Evolutionary conservation across 2,329 filamentous ascomycete genomes (phyloP).

Genomic region (Magnaporthales sp.): DNA sequence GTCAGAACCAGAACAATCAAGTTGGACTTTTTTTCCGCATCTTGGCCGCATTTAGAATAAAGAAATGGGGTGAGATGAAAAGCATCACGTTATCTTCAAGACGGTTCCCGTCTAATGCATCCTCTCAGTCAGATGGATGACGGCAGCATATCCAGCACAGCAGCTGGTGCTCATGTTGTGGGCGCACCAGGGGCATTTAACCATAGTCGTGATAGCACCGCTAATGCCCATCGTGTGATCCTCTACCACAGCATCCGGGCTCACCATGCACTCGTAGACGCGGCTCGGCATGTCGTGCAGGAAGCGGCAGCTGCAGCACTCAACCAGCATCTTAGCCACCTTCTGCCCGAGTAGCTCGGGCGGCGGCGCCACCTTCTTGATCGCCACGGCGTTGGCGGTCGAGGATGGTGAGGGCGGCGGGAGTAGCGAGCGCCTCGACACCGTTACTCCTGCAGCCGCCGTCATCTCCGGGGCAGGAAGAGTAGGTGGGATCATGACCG

Average conservation of each 20-base stretch:
- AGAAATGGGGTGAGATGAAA: too few relatives aligned
- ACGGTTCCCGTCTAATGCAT: slow-evolving; percentile 35
- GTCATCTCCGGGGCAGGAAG: not conserved
- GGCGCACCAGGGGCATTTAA: slow-evolving; percentile 63
- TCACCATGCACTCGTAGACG: slow-evolving; percentile 56
- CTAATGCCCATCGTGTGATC: slow-evolving; percentile 42
- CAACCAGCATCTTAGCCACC: slow-evolving; percentile 54
- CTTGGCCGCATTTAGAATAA: too few relatives aligned
- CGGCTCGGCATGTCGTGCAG: slow-evolving; percentile 58
- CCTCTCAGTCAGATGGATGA: slow-evolving; percentile 57
- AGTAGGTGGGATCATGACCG: not conserved
- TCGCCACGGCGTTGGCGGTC: not conserved
- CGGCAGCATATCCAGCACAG: slow-evolving; percentile 59
- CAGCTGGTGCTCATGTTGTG: slow-evolving; percentile 63
- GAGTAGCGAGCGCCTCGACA: slow-evolving; percentile 2
- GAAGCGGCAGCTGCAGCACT: slow-evolving; percentile 56
- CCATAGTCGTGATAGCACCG: slow-evolving; percentile 49
- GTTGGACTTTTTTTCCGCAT: not conserved
- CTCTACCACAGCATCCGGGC: slow-evolving; percentile 45
- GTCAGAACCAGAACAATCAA: not conserved
- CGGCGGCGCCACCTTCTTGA: slow-evolving; percentile 8
- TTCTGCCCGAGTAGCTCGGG: slow-evolving; percentile 20
- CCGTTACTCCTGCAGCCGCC: not conserved
- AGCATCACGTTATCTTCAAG: too few relatives aligned
- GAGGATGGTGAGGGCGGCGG: not conserved